A percentile compares a stretch with the other conserved stretches of the same genome.
These are phyloP conservation scores for Bassia scoparia DNA, from an alignment of 148 eudicot genomes.

Conservation along the genomic window DNA sequence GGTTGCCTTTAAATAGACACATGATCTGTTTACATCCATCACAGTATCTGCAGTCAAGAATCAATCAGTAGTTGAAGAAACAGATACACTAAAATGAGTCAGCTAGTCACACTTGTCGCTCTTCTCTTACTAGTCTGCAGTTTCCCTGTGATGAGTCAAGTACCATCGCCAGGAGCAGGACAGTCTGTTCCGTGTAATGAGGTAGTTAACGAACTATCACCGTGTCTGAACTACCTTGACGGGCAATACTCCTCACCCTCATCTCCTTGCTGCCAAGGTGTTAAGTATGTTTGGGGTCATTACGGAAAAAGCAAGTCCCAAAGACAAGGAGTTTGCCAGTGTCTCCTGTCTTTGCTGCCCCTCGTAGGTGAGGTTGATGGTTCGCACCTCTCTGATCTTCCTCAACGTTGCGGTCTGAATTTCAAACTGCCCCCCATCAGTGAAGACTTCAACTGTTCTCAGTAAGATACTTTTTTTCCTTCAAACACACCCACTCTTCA, in stretches of 20 bases:
- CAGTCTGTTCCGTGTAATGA: slow-evolving; percentile 9
- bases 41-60: background rate
- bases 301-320: slow-evolving; percentile 1
- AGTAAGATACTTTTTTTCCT: slow-evolving; percentile 6
- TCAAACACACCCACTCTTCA: no score
- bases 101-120: background rate
- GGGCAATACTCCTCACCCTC: slow-evolving; percentile 17
- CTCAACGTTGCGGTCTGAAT: slow-evolving; percentile 16
- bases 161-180: background rate
- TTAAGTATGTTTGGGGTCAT: background rate
- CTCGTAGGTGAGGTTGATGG: slow-evolving; percentile 6
- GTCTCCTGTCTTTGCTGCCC: slow-evolving; percentile 23
- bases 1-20: slow-evolving; percentile 9
- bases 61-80: background rate
- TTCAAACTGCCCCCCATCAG: slow-evolving; percentile 22
- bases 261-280: slow-evolving; percentile 21
- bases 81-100: slow-evolving; percentile 9
- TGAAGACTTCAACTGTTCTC: slow-evolving; percentile 21
- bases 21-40: background rate
- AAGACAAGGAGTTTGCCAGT: slow-evolving; percentile 24
- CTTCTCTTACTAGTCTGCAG: slow-evolving; percentile 1
- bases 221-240: slow-evolving; percentile 25
- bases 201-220: slow-evolving; percentile 19
- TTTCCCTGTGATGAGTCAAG: background rate
- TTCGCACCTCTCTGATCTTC: slow-evolving; percentile 15